Conservation (phyloP, 495 filamentous ascomycete genomes). For the Aspergillus sparsus region DNA sequence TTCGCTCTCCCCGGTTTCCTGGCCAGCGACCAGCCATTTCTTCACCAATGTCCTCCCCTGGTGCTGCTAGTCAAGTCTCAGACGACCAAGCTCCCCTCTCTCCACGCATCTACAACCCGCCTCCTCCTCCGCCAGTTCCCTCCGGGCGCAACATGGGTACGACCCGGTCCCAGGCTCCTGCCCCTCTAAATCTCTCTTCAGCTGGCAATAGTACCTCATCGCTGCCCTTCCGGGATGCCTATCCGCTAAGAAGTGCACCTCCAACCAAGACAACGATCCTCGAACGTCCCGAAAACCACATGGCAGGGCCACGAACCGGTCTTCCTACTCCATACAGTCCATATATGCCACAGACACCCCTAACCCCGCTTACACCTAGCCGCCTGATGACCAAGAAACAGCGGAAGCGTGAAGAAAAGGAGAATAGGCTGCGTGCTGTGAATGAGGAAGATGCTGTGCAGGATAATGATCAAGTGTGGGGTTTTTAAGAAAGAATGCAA, state of each 20-base stretch:
- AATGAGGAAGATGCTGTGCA: slow-evolving; percentile 52
- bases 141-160: slow-evolving; percentile 38
- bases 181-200: slow-evolving; percentile 42
- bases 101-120: slow-evolving; percentile 59
- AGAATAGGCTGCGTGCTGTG: slow-evolving; percentile 42
- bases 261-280: slow-evolving; percentile 78
- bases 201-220: slow-evolving; percentile 34
- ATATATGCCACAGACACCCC: slow-evolving; percentile 88
- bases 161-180: slow-evolving; percentile 22
- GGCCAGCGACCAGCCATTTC: slow-evolving; percentile 59
- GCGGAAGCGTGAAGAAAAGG: slow-evolving; percentile 56
- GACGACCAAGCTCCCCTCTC: slow-evolving; percentile 56
- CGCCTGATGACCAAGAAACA: slow-evolving; percentile 72
- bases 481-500: slow-evolving; percentile 29
- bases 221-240: slow-evolving; percentile 61
- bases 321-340: slow-evolving; percentile 82
- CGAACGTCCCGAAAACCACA: slow-evolving; percentile 60
- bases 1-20: slow-evolving; percentile 51
- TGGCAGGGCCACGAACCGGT: slow-evolving; percentile 67
- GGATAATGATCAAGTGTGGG: slow-evolving; percentile 60
- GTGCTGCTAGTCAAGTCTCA: slow-evolving; percentile 36
- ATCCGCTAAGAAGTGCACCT: slow-evolving; percentile 54
- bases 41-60: slow-evolving; percentile 56
- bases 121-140: slow-evolving; percentile 60
- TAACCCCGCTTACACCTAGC: slow-evolving; percentile 84